phyloP scores from a whole-genome alignment of 257 asterid genomes.

The Lycium barbarum region DNA sequence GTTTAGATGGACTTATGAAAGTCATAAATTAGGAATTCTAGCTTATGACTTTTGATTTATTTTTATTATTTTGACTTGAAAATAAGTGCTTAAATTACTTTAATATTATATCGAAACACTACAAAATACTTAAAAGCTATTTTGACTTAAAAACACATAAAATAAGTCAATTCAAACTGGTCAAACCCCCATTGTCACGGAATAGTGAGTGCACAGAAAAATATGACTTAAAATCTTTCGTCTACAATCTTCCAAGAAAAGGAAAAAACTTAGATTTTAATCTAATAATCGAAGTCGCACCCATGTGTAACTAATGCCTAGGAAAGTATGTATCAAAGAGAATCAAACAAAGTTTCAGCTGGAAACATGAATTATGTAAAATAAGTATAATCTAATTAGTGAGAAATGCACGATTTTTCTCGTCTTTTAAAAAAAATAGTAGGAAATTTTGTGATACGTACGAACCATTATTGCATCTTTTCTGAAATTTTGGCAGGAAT shows the following conservation, averaged over 20 bases:
- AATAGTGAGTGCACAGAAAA: too few relatives aligned
- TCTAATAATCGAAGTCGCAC: not conserved
- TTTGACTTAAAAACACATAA: too few relatives aligned
- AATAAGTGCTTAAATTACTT: too few relatives aligned
- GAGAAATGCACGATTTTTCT: not conserved
- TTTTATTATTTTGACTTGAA: too few relatives aligned
- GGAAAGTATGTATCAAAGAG: not conserved
- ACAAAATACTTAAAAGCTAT: too few relatives aligned
- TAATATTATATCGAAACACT: too few relatives aligned
- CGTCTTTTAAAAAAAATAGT: not conserved
- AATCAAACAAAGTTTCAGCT: not conserved
- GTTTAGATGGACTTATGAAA: too few relatives aligned
- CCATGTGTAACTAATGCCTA: not conserved
- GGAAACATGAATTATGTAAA: not conserved
- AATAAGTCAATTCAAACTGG: too few relatives aligned
- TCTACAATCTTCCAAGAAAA: not conserved
- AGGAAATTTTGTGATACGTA: not conserved
- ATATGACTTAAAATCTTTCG: too few relatives aligned
- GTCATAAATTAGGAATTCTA: too few relatives aligned
- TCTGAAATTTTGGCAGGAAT: slow-evolving; percentile 22
- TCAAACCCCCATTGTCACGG: too few relatives aligned
- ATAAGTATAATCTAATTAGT: not conserved
- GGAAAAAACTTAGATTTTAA: not conserved
- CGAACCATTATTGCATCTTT: not conserved
- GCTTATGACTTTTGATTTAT: too few relatives aligned